phyloP scores from a whole-genome alignment of 73 alveolate genomes.

The Tetrahymena malaccensis region DNA sequence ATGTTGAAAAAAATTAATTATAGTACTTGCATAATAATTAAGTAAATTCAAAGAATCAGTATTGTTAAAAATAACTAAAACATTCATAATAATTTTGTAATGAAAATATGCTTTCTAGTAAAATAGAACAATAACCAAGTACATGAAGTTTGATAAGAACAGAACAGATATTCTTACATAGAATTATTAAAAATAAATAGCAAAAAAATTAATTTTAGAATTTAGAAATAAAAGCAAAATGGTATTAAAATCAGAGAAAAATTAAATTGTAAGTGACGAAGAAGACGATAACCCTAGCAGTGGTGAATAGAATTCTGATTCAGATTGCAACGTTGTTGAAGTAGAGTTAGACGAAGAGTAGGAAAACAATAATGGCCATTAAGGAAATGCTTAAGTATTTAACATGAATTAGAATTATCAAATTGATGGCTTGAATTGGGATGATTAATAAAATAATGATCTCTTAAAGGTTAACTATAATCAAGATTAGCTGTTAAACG shows the following conservation, averaged over 20 bases:
- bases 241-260: neutral
- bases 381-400: neutral
- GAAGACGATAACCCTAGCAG: neutral
- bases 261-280: neutral
- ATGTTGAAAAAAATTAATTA: neutral
- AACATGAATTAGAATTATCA: neutral
- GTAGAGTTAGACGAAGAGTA: neutral
- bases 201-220: neutral
- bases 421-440: neutral
- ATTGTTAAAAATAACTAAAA: too few relatives aligned
- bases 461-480: neutral
- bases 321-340: neutral
- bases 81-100: neutral
- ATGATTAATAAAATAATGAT: neutral
- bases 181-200: neutral
- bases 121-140: neutral
- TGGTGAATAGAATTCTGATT: neutral
- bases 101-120: neutral
- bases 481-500: neutral
- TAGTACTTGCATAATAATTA: neutral
- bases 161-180: neutral
- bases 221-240: neutral
- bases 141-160: neutral
- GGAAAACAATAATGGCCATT: neutral
- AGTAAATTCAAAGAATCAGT: neutral